Conservation (phyloP, 495 filamentous ascomycete genomes). For the Trichoderma parareesei region DNA sequence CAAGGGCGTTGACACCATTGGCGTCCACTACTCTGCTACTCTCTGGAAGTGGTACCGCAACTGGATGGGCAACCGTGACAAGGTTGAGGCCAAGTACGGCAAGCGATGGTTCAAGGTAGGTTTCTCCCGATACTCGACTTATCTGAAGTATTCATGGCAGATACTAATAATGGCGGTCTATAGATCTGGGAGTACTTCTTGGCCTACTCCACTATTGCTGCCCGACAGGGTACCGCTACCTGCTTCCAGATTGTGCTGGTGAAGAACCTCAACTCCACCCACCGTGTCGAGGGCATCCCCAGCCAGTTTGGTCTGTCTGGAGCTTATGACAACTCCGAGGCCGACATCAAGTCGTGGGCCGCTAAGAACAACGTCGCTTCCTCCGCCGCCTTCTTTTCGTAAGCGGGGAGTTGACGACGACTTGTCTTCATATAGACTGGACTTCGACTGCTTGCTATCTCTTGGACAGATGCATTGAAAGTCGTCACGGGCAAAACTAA, state of each 20-base stretch:
- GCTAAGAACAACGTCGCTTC: slow-evolving; percentile 37
- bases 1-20: slow-evolving; percentile 75
- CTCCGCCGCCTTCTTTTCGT: slow-evolving; percentile 24
- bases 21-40: slow-evolving; percentile 95
- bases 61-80: slow-evolving; percentile 93
- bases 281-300: slow-evolving; percentile 79
- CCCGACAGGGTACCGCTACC: slow-evolving; percentile 84
- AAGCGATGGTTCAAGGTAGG: slow-evolving; percentile 79
- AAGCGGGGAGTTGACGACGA: neutral
- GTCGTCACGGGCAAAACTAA: neutral
- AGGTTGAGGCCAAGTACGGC: slow-evolving; percentile 93
- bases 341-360: slow-evolving; percentile 36
- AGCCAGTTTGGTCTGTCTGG: slow-evolving; percentile 69
- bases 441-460: neutral
- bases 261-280: slow-evolving; percentile 97
- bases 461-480: slow-evolving; percentile 5
- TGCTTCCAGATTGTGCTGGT: slow-evolving; percentile 94
- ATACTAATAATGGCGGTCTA: neutral
- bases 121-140: neutral
- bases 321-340: slow-evolving; percentile 45
- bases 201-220: slow-evolving; percentile 84
- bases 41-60: slow-evolving; percentile 99
- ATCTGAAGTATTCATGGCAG: neutral
- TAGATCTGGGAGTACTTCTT: slow-evolving; percentile 99
- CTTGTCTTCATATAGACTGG: neutral